Conservation (phyloP, 306 rosid genomes). For the Lathyrus sativus region DNA sequence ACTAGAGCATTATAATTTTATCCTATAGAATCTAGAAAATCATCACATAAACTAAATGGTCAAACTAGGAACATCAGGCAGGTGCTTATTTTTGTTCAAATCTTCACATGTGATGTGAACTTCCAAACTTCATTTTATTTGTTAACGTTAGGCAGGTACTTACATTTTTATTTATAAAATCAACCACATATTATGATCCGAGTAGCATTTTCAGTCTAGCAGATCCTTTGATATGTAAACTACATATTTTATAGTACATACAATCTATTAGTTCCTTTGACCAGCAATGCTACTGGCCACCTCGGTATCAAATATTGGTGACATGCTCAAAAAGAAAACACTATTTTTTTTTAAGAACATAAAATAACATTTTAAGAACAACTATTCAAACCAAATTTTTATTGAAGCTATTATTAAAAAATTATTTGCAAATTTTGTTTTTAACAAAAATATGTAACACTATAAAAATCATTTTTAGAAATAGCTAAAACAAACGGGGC, state of each 20-base stretch:
- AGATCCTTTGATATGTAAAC: not conserved
- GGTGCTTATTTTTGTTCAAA: not conserved
- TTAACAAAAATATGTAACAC: too few relatives aligned
- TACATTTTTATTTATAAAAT: not conserved
- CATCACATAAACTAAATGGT: constrained; percentile 13
- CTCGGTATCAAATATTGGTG: not conserved
- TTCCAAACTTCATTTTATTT: constrained; percentile 3
- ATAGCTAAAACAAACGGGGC: too few relatives aligned
- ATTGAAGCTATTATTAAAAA: too few relatives aligned
- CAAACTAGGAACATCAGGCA: not conserved
- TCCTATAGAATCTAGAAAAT: constrained; percentile 10
- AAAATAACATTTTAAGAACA: too few relatives aligned
- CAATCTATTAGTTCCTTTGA: constrained; percentile 10
- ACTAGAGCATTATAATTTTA: constrained; percentile 1
- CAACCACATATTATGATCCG: not conserved
- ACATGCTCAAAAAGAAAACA: not conserved
- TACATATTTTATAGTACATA: not conserved
- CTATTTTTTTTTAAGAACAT: not conserved
- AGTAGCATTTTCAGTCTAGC: constrained; percentile 11
- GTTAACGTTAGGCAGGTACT: not conserved
- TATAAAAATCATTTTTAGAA: too few relatives aligned
- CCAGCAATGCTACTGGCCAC: not conserved
- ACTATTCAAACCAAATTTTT: too few relatives aligned
- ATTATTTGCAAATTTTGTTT: too few relatives aligned
- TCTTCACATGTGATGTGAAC: not conserved